These are phyloP conservation scores for Vaccinium macrocarpon DNA, from an alignment of 148 eudicot species.

Conservation along the genomic window DNA sequence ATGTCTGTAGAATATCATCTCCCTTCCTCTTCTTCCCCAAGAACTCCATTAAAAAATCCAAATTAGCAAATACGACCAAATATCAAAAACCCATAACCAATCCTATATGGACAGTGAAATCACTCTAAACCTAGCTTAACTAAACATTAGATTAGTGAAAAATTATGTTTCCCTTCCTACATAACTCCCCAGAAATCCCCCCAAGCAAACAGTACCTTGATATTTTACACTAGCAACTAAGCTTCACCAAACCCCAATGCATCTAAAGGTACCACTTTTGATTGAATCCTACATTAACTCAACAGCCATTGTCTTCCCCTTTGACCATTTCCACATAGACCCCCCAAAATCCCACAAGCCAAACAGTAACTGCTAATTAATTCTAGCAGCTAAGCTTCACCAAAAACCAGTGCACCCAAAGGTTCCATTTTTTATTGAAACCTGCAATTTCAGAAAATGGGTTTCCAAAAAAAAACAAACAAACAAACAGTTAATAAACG, in stretches of 20 bases:
- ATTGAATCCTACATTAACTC: constrained; percentile 9
- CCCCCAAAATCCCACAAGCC: no score
- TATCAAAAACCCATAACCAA: constrained; percentile 3
- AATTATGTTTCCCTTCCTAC: not conserved
- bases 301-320: no score
- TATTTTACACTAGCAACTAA: constrained; percentile 12
- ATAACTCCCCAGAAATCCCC: not conserved
- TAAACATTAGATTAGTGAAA: not conserved
- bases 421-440: no score
- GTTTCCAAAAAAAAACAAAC: not conserved
- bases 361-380: no score
- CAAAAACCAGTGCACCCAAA: no score
- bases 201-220: not conserved
- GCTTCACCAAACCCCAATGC: constrained; percentile 17
- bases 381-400: no score
- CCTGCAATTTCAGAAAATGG: constrained; percentile 26
- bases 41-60: constrained; percentile 45
- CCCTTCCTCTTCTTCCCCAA: constrained; percentile 78
- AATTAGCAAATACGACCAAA: constrained; percentile 12
- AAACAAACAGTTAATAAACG: constrained; percentile 6
- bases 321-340: no score
- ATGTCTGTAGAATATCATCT: constrained; percentile 41
- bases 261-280: constrained; percentile 21
- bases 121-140: not conserved
- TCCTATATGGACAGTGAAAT: not conserved